Evolutionary conservation across 768 basidiomycete genomes (phyloP).

Genomic region (Leucocoprinus sp.): DNA sequence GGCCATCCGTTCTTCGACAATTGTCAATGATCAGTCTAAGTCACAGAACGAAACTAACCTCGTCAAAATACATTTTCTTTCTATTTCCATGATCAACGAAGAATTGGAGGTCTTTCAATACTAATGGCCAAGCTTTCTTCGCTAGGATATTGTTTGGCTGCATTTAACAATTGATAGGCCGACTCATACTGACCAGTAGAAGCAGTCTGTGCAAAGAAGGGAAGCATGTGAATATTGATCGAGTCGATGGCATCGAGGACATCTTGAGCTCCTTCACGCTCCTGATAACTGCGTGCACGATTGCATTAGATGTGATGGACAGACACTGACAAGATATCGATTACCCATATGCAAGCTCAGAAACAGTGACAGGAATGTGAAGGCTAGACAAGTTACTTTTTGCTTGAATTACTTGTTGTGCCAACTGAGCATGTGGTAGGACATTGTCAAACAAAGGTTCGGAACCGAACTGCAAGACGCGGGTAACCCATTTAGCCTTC

Average conservation of each 20-base stretch:
- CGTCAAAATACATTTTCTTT: conserved; percentile 58
- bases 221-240: conserved; percentile 53
- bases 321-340: conserved; percentile 14
- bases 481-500: conserved; percentile 45
- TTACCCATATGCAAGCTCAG: conserved; percentile 40
- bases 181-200: conserved; percentile 32
- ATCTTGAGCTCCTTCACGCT: conserved; percentile 40
- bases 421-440: conserved; percentile 32
- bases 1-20: conserved; percentile 54
- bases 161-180: background rate
- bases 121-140: conserved; percentile 42
- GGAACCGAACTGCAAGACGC: conserved; percentile 50
- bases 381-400: conserved; percentile 37
- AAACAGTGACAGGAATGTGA: conserved; percentile 50
- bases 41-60: conserved; percentile 27
- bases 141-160: conserved; percentile 19
- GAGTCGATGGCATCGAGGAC: conserved; percentile 44
- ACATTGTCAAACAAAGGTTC: conserved; percentile 49
- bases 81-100: conserved; percentile 45
- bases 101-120: conserved; percentile 44
- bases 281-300: conserved; percentile 23
- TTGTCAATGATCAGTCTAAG: background rate
- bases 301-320: background rate
- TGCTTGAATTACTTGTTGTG: conserved; percentile 34
- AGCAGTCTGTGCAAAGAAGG: conserved; percentile 42